Conservation (phyloP, 2,329 filamentous ascomycete genomes). For the Ceratocystis huliohia region DNA sequence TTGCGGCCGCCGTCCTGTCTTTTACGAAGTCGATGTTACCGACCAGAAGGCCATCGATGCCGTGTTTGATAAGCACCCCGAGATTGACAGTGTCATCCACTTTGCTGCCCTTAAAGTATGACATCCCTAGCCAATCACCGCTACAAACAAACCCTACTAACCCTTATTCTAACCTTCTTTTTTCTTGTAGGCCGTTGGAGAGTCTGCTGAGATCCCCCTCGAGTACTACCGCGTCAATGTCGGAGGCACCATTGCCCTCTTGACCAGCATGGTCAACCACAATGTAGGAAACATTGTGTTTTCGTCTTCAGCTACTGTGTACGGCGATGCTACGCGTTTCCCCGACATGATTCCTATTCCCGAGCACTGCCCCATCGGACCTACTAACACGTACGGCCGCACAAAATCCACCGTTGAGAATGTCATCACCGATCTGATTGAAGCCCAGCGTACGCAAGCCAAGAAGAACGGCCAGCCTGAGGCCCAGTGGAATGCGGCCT, state of each 20-base stretch:
- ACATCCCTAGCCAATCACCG: neutral
- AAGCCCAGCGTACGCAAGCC: conserved; percentile 70
- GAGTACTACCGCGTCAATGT: conserved; percentile 99
- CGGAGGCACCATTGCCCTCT: conserved; percentile 74
- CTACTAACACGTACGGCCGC: conserved; percentile 94
- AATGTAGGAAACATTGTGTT: conserved; percentile 96
- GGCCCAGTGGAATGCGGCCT: conserved; percentile 81
- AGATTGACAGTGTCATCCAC: conserved; percentile 97
- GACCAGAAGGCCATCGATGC: conserved; percentile 71
- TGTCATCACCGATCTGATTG: conserved; percentile 83
- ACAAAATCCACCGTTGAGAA: conserved; percentile 89
- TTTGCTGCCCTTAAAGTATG: conserved; percentile 90
- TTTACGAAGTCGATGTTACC: conserved; percentile 79
- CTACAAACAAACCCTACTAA: conserved; percentile 20
- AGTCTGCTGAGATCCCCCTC: conserved; percentile 84
- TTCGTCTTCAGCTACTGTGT: conserved; percentile 94
- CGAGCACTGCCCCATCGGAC: conserved; percentile 87
- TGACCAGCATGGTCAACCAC: conserved; percentile 76
- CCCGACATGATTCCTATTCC: conserved; percentile 98
- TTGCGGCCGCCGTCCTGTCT: conserved; percentile 71
- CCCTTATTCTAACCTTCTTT: neutral
- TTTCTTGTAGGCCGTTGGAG: conserved; percentile 68
- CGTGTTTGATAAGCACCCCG: conserved; percentile 77
- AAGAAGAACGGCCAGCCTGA: conserved; percentile 66
- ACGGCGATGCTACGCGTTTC: conserved; percentile 92